Percentiles rank a stretch among this genome's conserved stretches.
Conservation (phyloP, 495 filamentous ascomycete species). For the Zalerion maritima region DNA sequence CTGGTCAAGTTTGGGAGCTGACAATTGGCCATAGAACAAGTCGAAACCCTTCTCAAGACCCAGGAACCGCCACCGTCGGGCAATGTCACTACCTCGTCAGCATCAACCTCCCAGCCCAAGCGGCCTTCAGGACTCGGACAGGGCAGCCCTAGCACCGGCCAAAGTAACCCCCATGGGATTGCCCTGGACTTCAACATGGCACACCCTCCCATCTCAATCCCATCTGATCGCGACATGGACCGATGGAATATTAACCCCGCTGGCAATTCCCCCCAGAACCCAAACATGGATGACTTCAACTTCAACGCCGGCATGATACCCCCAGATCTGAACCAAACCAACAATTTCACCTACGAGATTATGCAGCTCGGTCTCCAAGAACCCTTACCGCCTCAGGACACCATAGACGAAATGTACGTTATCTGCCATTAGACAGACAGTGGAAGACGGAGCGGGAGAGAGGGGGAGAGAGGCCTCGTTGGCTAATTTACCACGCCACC, state of each 20-base stretch:
- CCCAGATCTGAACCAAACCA: slow-evolving; percentile 27
- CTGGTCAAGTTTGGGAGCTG: slow-evolving; percentile 9
- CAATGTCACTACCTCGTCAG: slow-evolving; percentile 11
- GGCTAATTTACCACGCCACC: slow-evolving; percentile 8
- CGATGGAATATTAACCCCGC: slow-evolving; percentile 36
- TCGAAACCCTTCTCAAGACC: slow-evolving; percentile 79
- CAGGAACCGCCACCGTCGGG: slow-evolving; percentile 33
- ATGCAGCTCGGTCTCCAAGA: slow-evolving; percentile 88
- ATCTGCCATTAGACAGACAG: neutral
- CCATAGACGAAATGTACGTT: slow-evolving; percentile 77
- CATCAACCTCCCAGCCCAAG: slow-evolving; percentile 3
- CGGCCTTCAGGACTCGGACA: too few relatives aligned
- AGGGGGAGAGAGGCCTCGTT: neutral
- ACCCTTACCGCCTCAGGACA: slow-evolving; percentile 72
- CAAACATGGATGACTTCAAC: slow-evolving; percentile 31
- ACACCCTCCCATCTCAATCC: slow-evolving; percentile 28
- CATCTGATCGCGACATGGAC: slow-evolving; percentile 30
- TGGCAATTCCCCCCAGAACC: slow-evolving; percentile 33
- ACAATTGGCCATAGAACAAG: slow-evolving; percentile 89
- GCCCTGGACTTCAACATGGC: slow-evolving; percentile 26
- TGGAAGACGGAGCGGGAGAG: too few relatives aligned
- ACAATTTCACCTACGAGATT: slow-evolving; percentile 71
- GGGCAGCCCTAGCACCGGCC: too few relatives aligned
- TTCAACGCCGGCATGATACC: slow-evolving; percentile 34
- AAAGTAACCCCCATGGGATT: slow-evolving; percentile 20